These are phyloP conservation scores for Aureobasidium sp. DNA, from an alignment of 2,329 filamentous ascomycete genomes.

Conservation along the genomic window DNA sequence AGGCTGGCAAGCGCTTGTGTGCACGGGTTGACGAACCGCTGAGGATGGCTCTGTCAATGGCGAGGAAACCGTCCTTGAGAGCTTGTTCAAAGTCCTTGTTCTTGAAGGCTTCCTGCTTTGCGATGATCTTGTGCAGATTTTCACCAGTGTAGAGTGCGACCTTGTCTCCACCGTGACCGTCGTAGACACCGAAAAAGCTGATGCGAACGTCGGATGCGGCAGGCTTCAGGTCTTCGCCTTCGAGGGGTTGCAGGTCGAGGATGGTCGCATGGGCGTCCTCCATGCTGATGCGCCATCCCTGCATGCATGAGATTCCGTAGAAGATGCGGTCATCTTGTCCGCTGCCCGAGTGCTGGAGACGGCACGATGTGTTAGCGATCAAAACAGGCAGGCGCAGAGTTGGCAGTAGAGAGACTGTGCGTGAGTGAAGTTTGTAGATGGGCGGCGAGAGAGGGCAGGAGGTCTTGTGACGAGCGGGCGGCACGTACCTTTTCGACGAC, in stretches of 20 bases:
- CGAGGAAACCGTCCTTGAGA: conserved; percentile 92
- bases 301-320: conserved; percentile 96
- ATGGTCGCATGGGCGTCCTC: conserved; percentile 89
- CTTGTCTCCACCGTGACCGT: conserved; percentile 94
- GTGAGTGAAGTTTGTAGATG: background rate
- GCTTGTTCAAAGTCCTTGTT: conserved; percentile 88
- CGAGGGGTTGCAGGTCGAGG: conserved; percentile 68
- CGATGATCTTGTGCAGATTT: conserved; percentile 85
- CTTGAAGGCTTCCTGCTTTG: conserved; percentile 91
- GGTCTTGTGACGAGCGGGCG: conserved; percentile 11
- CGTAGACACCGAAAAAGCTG: conserved; percentile 96
- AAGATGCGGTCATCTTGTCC: conserved; percentile 88
- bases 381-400: background rate
- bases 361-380: conserved; percentile 2
- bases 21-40: conserved; percentile 59
- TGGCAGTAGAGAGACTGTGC: background rate
- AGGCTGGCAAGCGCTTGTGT: background rate
- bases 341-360: conserved; percentile 66
- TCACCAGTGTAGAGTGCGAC: conserved; percentile 89
- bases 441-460: background rate
- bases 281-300: conserved; percentile 99
- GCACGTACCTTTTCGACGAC: conserved; percentile 91
- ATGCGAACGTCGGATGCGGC: conserved; percentile 62
- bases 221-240: conserved; percentile 43
- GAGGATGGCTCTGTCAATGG: conserved; percentile 89